A percentile compares a stretch with the other conserved stretches of the same genome.
phyloP scores from a whole-genome alignment of 2,329 filamentous ascomycete species.

The Cladobotryum protrusum region DNA sequence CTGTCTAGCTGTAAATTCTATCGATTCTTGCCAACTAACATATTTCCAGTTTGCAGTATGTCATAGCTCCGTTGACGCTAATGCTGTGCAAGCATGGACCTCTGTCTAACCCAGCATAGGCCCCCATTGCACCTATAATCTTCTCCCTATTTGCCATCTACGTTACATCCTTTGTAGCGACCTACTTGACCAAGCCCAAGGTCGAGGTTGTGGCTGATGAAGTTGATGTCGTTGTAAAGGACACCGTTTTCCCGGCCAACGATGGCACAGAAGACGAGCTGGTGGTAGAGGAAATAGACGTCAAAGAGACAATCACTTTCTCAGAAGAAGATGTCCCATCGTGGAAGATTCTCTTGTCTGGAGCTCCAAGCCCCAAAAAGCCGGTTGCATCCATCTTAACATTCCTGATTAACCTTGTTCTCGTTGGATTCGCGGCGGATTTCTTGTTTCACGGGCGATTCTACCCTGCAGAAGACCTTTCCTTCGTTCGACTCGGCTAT shows the following conservation, averaged over 20 bases:
- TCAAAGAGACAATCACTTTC: constrained; percentile 57
- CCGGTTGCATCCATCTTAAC: constrained; percentile 59
- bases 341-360: constrained; percentile 64
- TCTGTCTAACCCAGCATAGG: constrained; percentile 21
- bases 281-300: constrained; percentile 47
- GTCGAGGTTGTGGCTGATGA: constrained; percentile 56
- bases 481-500: constrained; percentile 82
- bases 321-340: constrained; percentile 50
- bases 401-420: constrained; percentile 63
- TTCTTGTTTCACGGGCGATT: constrained; percentile 67
- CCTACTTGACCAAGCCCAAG: constrained; percentile 49
- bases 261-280: constrained; percentile 28
- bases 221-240: constrained; percentile 49
- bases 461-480: constrained; percentile 66
- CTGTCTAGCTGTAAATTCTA: no score
- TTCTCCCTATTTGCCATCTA: constrained; percentile 62
- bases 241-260: constrained; percentile 32
- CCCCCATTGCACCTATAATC: constrained; percentile 44
- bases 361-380: constrained; percentile 68
- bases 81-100: neutral
- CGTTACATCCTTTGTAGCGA: constrained; percentile 55
- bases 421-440: constrained; percentile 68
- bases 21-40: constrained; percentile 13
- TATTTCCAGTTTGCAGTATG: constrained; percentile 31
- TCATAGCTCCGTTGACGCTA: neutral